Conservation (phyloP, 495 filamentous ascomycete genomes). For the Xylaria longipes region DNA sequence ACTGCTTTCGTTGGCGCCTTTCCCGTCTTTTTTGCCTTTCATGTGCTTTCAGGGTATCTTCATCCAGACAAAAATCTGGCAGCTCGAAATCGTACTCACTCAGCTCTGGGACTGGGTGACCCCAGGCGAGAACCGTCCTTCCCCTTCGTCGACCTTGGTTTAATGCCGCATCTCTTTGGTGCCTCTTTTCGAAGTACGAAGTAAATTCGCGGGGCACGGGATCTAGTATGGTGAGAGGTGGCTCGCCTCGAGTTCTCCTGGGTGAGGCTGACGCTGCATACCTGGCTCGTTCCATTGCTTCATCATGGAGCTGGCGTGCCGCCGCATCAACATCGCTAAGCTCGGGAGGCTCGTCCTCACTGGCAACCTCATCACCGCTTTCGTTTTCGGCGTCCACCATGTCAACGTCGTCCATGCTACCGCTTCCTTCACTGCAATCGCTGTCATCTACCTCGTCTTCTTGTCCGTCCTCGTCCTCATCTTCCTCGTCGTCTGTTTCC, state of each 20-base stretch:
- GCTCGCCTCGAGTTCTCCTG: conserved; percentile 41
- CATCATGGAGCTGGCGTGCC: conserved; percentile 75
- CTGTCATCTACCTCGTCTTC: conserved; percentile 36
- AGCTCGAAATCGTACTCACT: conserved; percentile 73
- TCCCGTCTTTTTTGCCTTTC: conserved; percentile 64
- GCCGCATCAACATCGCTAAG: conserved; percentile 76
- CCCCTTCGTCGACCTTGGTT: conserved; percentile 64
- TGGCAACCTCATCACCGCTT: conserved; percentile 47
- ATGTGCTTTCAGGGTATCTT: conserved; percentile 68
- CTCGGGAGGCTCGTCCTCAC: conserved; percentile 57
- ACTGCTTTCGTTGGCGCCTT: conserved; percentile 38
- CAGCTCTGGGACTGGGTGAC: conserved; percentile 78
- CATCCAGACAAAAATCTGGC: conserved; percentile 71
- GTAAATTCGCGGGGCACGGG: conserved; percentile 68
- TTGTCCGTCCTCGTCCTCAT: conserved; percentile 44
- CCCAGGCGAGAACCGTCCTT: conserved; percentile 71
- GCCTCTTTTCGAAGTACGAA: conserved; percentile 80
- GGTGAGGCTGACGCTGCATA: conserved; percentile 32
- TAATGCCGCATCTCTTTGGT: conserved; percentile 77
- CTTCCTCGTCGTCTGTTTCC: conserved; percentile 46
- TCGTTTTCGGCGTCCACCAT: conserved; percentile 35
- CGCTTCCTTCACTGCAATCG: conserved; percentile 33
- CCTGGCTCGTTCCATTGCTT: conserved; percentile 59
- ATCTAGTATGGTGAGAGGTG: conserved; percentile 41
- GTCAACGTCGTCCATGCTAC: conserved; percentile 38